phyloP scores from a whole-genome alignment of 2,329 filamentous ascomycete genomes.

The Claviceps humidiphila region DNA sequence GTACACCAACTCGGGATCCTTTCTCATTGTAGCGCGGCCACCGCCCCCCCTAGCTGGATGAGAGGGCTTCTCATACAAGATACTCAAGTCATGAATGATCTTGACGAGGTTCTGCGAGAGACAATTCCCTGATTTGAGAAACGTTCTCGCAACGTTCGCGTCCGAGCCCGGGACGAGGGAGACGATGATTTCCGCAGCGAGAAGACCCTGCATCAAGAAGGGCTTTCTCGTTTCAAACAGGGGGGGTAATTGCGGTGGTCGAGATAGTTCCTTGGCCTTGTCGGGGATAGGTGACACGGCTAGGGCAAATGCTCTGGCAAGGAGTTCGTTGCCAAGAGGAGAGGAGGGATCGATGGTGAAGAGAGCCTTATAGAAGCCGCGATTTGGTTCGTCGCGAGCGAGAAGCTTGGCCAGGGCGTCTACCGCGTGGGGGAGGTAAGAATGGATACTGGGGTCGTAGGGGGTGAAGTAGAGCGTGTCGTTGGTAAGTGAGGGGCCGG shows the following conservation, averaged over 20 bases:
- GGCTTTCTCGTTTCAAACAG: conserved; percentile 76
- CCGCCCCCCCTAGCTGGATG: conserved; percentile 15
- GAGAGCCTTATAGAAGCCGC: conserved; percentile 69
- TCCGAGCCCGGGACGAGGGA: conserved; percentile 62
- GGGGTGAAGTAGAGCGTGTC: conserved; percentile 60
- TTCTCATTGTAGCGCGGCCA: conserved; percentile 18
- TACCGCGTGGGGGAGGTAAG: conserved; percentile 78
- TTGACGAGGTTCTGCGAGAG: conserved; percentile 70
- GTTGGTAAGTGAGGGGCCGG: conserved; percentile 45
- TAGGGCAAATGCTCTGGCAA: conserved; percentile 77
- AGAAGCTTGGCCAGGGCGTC: conserved; percentile 86
- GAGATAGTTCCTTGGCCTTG: conserved; percentile 34
- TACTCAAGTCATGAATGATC: conserved; percentile 59
- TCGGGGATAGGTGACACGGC: conserved; percentile 78
- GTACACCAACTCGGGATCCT: conserved; percentile 41
- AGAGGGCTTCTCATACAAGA: conserved; percentile 35
- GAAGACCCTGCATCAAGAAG: conserved; percentile 79
- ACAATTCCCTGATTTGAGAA: conserved; percentile 73
- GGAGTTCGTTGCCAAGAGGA: conserved; percentile 57
- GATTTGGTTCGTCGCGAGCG: conserved; percentile 85
- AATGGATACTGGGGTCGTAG: conserved; percentile 70
- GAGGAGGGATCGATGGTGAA: conserved; percentile 59
- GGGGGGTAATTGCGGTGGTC: conserved; percentile 46
- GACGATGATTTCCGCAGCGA: conserved; percentile 79
- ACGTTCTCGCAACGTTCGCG: conserved; percentile 56